phyloP scores from a whole-genome alignment of 805 yeast genomes.

The Tetrapisispora namnaoensis region DNA sequence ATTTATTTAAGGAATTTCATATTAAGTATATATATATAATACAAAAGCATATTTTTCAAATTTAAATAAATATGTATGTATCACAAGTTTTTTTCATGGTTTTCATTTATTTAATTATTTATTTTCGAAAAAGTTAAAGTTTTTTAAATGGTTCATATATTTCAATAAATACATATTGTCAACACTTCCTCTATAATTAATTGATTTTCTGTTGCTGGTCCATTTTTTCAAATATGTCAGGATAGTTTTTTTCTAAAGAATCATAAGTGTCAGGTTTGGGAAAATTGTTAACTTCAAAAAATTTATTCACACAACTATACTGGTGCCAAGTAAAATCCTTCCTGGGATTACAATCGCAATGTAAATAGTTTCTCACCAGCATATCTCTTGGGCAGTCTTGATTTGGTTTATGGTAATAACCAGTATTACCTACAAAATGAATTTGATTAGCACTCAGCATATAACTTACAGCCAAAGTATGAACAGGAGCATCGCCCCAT shows the following conservation, averaged over 20 bases:
- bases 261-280: not conserved
- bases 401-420: constrained; percentile 72
- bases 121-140: no score
- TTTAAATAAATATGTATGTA: no score
- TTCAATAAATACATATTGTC: not conserved
- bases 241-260: not conserved
- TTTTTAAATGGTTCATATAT: no score
- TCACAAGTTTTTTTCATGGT: no score
- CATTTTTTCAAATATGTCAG: constrained; percentile 1
- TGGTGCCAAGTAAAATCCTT: constrained; percentile 59
- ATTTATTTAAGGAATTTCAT: no score
- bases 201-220: not conserved
- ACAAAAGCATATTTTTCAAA: no score
- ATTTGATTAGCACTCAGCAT: constrained; percentile 55
- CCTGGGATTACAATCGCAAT: constrained; percentile 50
- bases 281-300: constrained; percentile 21
- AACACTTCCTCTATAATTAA: not conserved
- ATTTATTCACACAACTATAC: constrained; percentile 52
- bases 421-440: constrained; percentile 72
- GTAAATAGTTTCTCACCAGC: constrained; percentile 36
- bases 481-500: constrained; percentile 90
- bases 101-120: no score
- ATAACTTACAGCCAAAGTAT: constrained; percentile 70
- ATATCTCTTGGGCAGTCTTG: constrained; percentile 50
- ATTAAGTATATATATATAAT: no score